phyloP scores from a whole-genome alignment of 805 yeast species.

The Nematodospora valgi region DNA sequence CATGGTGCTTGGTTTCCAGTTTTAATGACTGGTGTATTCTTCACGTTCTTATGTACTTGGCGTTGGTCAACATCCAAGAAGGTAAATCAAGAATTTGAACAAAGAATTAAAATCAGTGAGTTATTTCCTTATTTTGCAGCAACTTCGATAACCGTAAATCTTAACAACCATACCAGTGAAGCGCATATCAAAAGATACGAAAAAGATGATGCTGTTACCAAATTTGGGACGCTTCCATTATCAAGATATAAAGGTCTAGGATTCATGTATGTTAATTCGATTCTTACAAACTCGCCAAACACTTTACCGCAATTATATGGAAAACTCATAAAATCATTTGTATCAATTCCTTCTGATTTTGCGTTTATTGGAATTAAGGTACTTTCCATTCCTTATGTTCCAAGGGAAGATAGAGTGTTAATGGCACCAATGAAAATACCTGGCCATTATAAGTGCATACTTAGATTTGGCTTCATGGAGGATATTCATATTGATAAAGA shows the following conservation, averaged over 20 bases:
- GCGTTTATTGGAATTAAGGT: conserved; percentile 43
- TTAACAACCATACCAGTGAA: not conserved
- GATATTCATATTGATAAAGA: conserved; percentile 19
- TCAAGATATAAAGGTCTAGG: conserved; percentile 34
- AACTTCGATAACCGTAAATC: conserved; percentile 5
- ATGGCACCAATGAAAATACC: conserved; percentile 38
- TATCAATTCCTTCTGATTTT: conserved; percentile 41
- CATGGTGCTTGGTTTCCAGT: conserved; percentile 66
- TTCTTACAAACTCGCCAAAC: conserved; percentile 37
- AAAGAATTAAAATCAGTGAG: conserved; percentile 32
- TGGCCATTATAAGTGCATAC: conserved; percentile 47
- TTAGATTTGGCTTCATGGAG: conserved; percentile 52
- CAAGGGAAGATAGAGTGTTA: conserved; percentile 35
- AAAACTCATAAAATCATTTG: conserved; percentile 36
- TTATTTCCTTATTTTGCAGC: conserved; percentile 23
- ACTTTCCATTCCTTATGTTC: conserved; percentile 40
- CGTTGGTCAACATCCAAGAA: conserved; percentile 44
- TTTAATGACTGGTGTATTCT: conserved; percentile 38
- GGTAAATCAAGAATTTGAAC: conserved; percentile 33
- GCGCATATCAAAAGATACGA: not conserved
- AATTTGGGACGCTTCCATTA: conserved; percentile 18
- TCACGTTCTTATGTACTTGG: conserved; percentile 43
- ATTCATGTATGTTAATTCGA: conserved; percentile 39
- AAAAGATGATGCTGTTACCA: conserved; percentile 11
- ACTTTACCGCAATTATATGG: conserved; percentile 44